phyloP scores from a whole-genome alignment of 2,329 filamentous ascomycete genomes.

The Aspergillus awamori region DNA sequence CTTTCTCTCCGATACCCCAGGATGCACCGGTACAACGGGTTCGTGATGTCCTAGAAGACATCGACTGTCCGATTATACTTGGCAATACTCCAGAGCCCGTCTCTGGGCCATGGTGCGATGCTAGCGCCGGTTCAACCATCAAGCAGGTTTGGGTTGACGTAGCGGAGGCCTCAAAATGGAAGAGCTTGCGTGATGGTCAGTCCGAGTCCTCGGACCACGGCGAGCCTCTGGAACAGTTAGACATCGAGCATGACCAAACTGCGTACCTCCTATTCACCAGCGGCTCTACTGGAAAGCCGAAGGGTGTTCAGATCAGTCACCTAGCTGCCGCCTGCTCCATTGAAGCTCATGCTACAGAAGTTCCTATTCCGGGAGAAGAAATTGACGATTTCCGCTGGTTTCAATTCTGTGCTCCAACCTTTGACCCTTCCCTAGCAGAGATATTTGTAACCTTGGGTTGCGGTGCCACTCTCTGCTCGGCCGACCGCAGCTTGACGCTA shows the following conservation, averaged over 20 bases:
- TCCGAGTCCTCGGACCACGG: neutral
- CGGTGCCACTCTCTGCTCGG: conserved; percentile 42
- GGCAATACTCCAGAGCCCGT: conserved; percentile 22
- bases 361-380: conserved; percentile 26
- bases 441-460: conserved; percentile 34
- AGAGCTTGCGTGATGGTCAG: conserved; percentile 11
- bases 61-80: conserved; percentile 30
- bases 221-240: conserved; percentile 6
- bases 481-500: conserved; percentile 32
- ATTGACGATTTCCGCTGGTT: conserved; percentile 39
- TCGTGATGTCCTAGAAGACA: conserved; percentile 32
- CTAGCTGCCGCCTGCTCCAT: conserved; percentile 37
- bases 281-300: conserved; percentile 40
- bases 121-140: neutral
- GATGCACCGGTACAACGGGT: conserved; percentile 37
- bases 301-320: conserved; percentile 38
- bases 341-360: conserved; percentile 30
- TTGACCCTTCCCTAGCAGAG: conserved; percentile 37
- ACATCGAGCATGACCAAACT: conserved; percentile 25
- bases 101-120: conserved; percentile 11
- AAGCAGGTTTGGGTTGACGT: conserved; percentile 28
- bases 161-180: conserved; percentile 25
- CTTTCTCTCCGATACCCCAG: conserved; percentile 43
- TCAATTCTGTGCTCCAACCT: conserved; percentile 42
- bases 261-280: conserved; percentile 41